These are phyloP conservation scores for Glycyrrhiza uralensis DNA, from an alignment of 306 rosid genomes.

Conservation along the genomic window DNA sequence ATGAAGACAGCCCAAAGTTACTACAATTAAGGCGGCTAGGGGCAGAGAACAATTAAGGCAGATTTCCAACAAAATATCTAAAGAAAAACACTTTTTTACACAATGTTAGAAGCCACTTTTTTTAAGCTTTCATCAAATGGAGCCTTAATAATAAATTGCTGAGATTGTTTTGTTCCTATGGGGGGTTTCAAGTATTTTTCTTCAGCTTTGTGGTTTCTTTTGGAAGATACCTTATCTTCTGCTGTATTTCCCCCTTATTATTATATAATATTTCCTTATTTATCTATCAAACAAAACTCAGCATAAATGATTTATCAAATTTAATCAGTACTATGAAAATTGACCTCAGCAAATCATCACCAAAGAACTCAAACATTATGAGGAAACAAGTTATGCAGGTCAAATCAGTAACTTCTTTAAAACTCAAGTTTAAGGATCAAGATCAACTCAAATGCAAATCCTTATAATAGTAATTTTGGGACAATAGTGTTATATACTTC, in stretches of 20 bases:
- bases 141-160: not conserved
- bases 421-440: constrained; percentile 1
- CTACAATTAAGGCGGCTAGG: no score
- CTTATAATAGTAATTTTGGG: not conserved
- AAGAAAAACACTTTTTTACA: not conserved
- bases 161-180: not conserved
- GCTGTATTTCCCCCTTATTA: not conserved
- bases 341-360: not conserved
- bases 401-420: not conserved
- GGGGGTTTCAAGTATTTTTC: not conserved
- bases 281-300: not conserved
- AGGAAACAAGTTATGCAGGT: not conserved
- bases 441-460: not conserved
- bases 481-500: constrained; percentile 19
- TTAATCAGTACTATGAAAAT: not conserved
- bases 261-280: not conserved
- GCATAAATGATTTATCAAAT: not conserved
- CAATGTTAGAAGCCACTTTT: not conserved
- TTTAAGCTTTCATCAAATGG: not conserved
- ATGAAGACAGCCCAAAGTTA: no score
- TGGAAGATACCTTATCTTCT: not conserved
- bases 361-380: not conserved
- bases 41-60: no score
- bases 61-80: no score
- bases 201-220: not conserved